Evolutionary conservation across 1,139 yeast genomes (phyloP).

Genomic region (Entelexis sorbosivorans): DNA sequence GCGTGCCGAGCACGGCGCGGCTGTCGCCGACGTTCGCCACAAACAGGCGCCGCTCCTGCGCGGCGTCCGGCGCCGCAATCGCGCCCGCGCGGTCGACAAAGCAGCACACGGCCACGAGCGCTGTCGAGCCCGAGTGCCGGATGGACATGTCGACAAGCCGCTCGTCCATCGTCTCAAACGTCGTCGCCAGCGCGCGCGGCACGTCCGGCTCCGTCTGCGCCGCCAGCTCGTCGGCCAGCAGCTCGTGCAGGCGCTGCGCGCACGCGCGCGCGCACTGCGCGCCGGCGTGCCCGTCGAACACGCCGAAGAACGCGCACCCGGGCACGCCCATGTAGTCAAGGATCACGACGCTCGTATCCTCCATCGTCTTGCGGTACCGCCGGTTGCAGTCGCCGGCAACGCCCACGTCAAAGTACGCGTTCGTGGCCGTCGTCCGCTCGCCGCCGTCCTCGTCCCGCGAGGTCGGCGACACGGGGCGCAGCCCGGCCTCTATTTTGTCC

Average conservation of each 20-base stretch:
- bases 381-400: conserved; percentile 81
- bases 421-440: conserved; percentile 5
- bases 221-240: conserved; percentile 45
- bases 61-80: conserved; percentile 5
- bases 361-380: conserved; percentile 82
- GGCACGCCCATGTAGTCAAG: conserved; percentile 81
- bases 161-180: conserved; percentile 64
- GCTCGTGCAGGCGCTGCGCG: conserved; percentile 70
- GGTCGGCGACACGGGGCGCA: conserved; percentile 10
- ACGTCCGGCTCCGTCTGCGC: conserved; percentile 6
- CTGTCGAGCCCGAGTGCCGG: conserved; percentile 81
- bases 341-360: conserved; percentile 88
- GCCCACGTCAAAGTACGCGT: conserved; percentile 42
- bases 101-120: conserved; percentile 82
- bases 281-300: conserved; percentile 98
- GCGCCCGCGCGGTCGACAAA: conserved; percentile 56
- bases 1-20: conserved; percentile 64
- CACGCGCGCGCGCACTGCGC: conserved; percentile 91
- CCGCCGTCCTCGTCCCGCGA: conserved; percentile 16
- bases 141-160: conserved; percentile 46
- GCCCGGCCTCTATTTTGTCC: conserved; percentile 7
- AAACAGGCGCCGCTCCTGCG: conserved; percentile 37
- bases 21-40: conserved; percentile 97
- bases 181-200: conserved; percentile 30
- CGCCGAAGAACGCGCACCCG: conserved; percentile 93